phyloP scores from a whole-genome alignment of 1,139 yeast species.

The Yamadazyma diddensiae region DNA sequence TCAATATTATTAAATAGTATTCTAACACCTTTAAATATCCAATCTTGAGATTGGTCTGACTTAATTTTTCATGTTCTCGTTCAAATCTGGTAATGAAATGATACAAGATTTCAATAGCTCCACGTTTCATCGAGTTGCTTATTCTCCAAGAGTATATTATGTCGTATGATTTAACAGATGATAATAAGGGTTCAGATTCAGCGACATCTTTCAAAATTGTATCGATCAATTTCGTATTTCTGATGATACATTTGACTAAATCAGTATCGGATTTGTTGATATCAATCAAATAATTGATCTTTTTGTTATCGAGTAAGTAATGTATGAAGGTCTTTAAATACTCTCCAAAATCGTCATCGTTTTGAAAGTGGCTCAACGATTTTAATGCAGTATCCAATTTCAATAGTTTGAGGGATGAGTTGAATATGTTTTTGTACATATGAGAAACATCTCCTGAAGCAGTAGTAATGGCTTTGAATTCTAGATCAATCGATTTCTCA shows the following conservation, averaged over 20 bases:
- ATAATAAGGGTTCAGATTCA: conserved; percentile 27
- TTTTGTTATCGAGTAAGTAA: conserved; percentile 23
- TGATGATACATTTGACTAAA: conserved; percentile 17
- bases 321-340: conserved; percentile 22
- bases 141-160: conserved; percentile 56
- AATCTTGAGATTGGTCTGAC: conserved; percentile 26
- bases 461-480: conserved; percentile 28
- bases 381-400: conserved; percentile 25
- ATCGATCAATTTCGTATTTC: conserved; percentile 36
- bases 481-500: conserved; percentile 30
- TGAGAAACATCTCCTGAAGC: conserved; percentile 16
- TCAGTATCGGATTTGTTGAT: conserved; percentile 15
- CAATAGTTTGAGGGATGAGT: conserved; percentile 25
- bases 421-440: conserved; percentile 30
- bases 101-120: conserved; percentile 56
- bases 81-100: conserved; percentile 46
- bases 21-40: conserved; percentile 41
- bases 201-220: conserved; percentile 39
- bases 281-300: conserved; percentile 17
- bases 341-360: conserved; percentile 12
- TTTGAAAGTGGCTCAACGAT: conserved; percentile 22
- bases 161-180: conserved; percentile 48
- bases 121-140: conserved; percentile 25
- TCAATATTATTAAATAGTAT: conserved; percentile 46
- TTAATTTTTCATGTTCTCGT: conserved; percentile 14